phyloP scores from a whole-genome alignment of 108 stramenopile species.

The Nitzschia palea region DNA sequence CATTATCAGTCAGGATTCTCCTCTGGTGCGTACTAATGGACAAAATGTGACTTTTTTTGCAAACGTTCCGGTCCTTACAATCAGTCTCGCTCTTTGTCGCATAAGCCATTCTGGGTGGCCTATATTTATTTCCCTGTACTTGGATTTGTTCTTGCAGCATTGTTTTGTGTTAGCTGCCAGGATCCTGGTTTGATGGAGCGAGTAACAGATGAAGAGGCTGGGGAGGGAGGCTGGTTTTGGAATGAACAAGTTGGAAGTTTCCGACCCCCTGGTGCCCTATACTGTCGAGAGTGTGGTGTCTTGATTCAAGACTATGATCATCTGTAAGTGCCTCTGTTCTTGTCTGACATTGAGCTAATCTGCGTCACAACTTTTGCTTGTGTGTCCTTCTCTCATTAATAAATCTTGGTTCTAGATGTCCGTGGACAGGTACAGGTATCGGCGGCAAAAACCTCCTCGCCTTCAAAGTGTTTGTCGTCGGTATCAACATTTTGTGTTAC shows the following conservation, averaged over 20 bases:
- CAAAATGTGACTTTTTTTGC: too few species aligned
- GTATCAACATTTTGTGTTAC: constrained; percentile 87
- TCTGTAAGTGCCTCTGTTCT: constrained; percentile 52
- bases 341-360: too few species aligned
- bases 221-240: constrained; percentile 88
- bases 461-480: constrained; percentile 80
- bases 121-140: constrained; percentile 73
- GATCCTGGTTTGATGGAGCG: constrained; percentile 88
- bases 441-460: constrained; percentile 75
- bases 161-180: constrained; percentile 83
- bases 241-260: constrained; percentile 91
- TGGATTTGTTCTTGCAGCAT: constrained; percentile 55
- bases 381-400: too few species aligned
- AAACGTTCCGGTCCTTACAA: background rate
- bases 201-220: constrained; percentile 82
- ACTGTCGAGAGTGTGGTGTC: constrained; percentile 81
- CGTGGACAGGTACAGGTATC: constrained; percentile 86
- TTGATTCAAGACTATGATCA: constrained; percentile 87
- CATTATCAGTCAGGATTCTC: constrained; percentile 60
- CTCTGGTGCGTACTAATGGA: constrained; percentile 50
- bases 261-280: constrained; percentile 87
- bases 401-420: constrained; percentile 63
- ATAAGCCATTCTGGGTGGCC: constrained; percentile 73
- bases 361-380: too few species aligned
- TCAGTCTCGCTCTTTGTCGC: background rate